Conservation (phyloP, 2,329 filamentous ascomycete genomes). For the Amauroascus verrucosus region DNA sequence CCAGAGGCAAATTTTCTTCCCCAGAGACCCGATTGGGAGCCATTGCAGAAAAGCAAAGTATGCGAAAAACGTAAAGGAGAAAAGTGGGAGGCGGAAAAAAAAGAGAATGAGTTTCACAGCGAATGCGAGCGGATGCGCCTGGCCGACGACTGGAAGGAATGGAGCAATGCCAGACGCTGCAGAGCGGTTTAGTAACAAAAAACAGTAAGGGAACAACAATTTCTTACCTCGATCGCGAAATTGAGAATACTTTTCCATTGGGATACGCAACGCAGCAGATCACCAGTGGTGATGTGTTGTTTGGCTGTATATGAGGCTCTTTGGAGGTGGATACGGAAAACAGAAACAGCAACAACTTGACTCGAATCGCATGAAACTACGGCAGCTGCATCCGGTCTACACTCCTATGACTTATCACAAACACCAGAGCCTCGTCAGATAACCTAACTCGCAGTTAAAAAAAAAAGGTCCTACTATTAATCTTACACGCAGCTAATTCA, state of each 20-base stretch:
- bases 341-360: too few species aligned
- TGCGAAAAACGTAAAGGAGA: conserved; percentile 54
- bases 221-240: conserved; percentile 77
- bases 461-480: too few species aligned
- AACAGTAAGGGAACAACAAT: neutral
- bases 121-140: conserved; percentile 51
- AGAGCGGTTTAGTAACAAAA: conserved; percentile 5
- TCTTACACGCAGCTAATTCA: too few species aligned
- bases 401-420: too few species aligned
- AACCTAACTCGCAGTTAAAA: too few species aligned
- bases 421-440: too few species aligned
- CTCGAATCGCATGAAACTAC: too few species aligned
- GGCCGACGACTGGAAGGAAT: conserved; percentile 71
- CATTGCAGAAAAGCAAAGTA: conserved; percentile 79
- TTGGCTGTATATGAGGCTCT: too few species aligned
- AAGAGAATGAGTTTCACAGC: conserved; percentile 64
- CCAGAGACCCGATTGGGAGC: conserved; percentile 58
- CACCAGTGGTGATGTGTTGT: too few species aligned
- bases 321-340: too few species aligned
- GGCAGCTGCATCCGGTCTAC: too few species aligned
- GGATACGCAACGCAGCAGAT: too few species aligned
- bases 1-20: conserved; percentile 82
- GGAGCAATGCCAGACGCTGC: conserved; percentile 90
- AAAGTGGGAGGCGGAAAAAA: conserved; percentile 65
- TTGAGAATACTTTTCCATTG: conserved; percentile 91